These are phyloP conservation scores for Parmales sp. DNA, from an alignment of 108 stramenopile genomes.

Conservation along the genomic window DNA sequence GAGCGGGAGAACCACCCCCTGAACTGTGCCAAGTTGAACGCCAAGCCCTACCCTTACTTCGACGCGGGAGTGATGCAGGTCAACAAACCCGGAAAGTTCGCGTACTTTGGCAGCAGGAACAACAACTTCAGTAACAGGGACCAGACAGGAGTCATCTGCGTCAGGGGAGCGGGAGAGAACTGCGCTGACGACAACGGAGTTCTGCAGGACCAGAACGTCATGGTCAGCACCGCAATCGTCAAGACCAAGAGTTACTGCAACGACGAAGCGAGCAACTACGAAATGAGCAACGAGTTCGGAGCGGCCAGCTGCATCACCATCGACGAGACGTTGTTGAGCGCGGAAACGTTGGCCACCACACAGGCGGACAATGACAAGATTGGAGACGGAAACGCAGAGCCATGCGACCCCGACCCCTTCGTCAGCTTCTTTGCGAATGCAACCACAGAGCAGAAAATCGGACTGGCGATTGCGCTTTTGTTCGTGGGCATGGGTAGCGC, in stretches of 20 bases:
- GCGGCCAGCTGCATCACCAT: constrained; percentile 10
- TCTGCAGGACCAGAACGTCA: constrained; percentile 8
- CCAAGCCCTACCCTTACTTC: constrained; percentile 28
- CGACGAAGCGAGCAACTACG: constrained; percentile 11
- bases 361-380: constrained; percentile 22
- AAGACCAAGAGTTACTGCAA: neutral
- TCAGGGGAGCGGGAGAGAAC: neutral
- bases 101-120: constrained; percentile 27
- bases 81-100: constrained; percentile 9
- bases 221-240: neutral
- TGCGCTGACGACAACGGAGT: neutral
- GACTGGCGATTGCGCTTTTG: constrained; percentile 13
- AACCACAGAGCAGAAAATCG: neutral
- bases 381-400: constrained; percentile 25
- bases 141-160: constrained; percentile 27
- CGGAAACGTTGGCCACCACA: constrained; percentile 14
- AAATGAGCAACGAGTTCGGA: constrained; percentile 15
- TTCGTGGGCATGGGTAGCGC: constrained; percentile 13
- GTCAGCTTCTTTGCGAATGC: constrained; percentile 8
- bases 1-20: constrained; percentile 27
- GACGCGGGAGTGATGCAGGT: constrained; percentile 23
- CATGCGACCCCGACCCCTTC: constrained; percentile 8
- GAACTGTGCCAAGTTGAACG: constrained; percentile 37
- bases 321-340: neutral
- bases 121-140: constrained; percentile 41